Evolutionary conservation across 2,329 filamentous ascomycete genomes (phyloP), one percentile per base, ranked within the genome.

Genomic region (Pseudonectria foliicola): DNA sequence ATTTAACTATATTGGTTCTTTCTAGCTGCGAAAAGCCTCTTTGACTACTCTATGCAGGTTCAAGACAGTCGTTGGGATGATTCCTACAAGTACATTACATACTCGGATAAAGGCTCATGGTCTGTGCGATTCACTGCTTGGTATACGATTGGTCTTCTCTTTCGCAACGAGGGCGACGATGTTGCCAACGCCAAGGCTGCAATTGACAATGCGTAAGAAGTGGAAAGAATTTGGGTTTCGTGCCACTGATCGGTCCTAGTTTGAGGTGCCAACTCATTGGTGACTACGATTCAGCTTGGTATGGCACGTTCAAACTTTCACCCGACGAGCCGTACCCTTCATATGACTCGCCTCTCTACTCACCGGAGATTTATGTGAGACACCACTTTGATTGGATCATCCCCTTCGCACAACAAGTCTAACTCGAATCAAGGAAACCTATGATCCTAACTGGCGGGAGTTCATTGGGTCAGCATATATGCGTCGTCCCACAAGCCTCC

Each of bases 91-190:
- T 61, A 60, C 29, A 57, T 68, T 15, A 59, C 49, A 40, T 68
- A 66, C 33, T 52, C 54, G 10, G 60, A 66, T 30, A 63, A 60
- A 3, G 64, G 66, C 0, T 59, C 59, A 13, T 67, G 63, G 59
- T 63, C 57, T 4, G 50, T 58, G 24, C 55, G 64, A 8, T 68
- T 68, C 31, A 67, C 63, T 2, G 59, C 61, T 0, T 66, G 63
- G 63, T 65, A 66, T 31, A 46, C 60, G 3, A 49, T 60, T 1
- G 63, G 62, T 1, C 39, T 66, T 12, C 35, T 64, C 18, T 45
- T 60, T 27, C 55, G 61, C 4, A 57, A 59, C 26, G 31, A 59
- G 31, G 57, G 57, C 11, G 36, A 55, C 27, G 60, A 63, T 37
- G 46, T 60, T 1, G 43, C 50, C n/a, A 56, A 59, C 6, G 60